Base-by-base conservation (phyloP, 306 rosid genomes). In the Cucumis cinereus region DNA sequence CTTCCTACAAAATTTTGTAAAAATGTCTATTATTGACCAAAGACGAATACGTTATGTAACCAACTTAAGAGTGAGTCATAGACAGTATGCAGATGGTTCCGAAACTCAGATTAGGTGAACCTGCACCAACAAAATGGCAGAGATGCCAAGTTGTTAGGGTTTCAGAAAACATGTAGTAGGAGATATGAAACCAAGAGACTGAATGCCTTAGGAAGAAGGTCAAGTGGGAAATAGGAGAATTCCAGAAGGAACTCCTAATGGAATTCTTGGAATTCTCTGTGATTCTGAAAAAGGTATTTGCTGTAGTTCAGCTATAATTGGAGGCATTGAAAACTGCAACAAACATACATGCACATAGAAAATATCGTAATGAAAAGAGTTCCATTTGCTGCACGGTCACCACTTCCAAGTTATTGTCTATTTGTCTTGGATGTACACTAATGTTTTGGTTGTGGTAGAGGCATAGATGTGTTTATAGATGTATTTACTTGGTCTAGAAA, bases 161-260 rank as follows among this genome's bases (percentile, higher is more conserved):
- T 73, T 61, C 35, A 69, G 49, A 72, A 19, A 36, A 73, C 13
- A 72, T 63, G 71, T 43, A 33, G 8, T 12, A 74, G 77, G 81
- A 80, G 78, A 35, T 54, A 84, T 79, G 61, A 58, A 49, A 70
- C 73, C 70, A 57, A 57, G 69, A 78, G 45, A 40, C 7, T 69
- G 57, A 28, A 84, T 79, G 91, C 82, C 87, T 82, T 86, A 19
- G 2, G 49, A 79, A 38, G 3, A 66, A 40, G 64, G 60, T 47
- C 66, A 82, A 75, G 85, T 81, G 89, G 86, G 87, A 55, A 64
- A 81, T 10, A 3, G 24, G 77, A 86, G 77, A 78, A 67, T 9
- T 75, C 78, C 89, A 79, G 13, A 55, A 86, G 91, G 94, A 88
- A 90, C 90, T 94, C 96, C 96, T 80, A 79, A 68, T 23, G 89